phyloP scores from a whole-genome alignment of 306 rosid species.

The Cicer bijugum region DNA sequence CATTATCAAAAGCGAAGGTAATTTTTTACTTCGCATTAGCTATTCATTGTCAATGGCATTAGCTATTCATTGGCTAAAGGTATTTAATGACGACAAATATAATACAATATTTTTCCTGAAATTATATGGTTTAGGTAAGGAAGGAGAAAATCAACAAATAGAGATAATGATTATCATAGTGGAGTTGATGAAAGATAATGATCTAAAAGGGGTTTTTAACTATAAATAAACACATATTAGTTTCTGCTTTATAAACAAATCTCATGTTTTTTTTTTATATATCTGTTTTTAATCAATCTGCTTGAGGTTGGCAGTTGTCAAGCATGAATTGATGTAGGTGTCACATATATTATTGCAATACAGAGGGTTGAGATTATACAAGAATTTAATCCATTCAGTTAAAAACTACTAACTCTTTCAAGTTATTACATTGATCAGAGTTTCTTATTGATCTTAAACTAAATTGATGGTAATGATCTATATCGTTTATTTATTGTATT shows the following conservation, averaged over 20 bases:
- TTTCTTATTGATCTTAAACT: constrained; percentile 37
- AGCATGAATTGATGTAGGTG: not conserved
- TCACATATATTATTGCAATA: constrained; percentile 26
- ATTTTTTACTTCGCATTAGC: constrained; percentile 38
- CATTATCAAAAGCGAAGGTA: constrained; percentile 88
- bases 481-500: not conserved
- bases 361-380: not conserved
- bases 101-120: not conserved
- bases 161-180: not conserved
- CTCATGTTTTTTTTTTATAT: not conserved
- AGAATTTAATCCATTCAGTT: constrained; percentile 1
- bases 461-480: not conserved
- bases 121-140: not conserved
- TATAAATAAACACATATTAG: not conserved
- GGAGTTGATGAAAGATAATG: not conserved
- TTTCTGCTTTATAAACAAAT: not conserved
- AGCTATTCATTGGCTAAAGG: constrained; percentile 29
- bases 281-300: not conserved
- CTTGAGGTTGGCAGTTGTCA: constrained; percentile 18
- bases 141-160: not conserved
- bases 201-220: not conserved
- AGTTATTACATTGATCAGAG: constrained; percentile 19
- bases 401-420: not conserved
- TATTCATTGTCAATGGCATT: constrained; percentile 16
- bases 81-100: not conserved